phyloP scores from a whole-genome alignment of 2,329 filamentous ascomycete species.

The Verticillium isaacii region DNA sequence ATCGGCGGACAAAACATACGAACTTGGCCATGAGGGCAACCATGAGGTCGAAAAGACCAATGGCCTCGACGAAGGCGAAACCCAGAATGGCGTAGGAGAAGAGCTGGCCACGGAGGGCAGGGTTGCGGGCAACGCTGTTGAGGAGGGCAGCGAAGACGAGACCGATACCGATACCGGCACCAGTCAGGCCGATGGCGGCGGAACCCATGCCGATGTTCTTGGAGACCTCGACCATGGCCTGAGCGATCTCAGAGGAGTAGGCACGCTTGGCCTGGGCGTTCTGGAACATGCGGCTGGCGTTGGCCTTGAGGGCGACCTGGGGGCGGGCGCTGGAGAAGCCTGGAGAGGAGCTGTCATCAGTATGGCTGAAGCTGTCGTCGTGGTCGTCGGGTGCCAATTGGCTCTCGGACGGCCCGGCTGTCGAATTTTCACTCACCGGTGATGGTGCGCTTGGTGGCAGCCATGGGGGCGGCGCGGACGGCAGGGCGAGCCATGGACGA shows the following conservation, averaged over 20 bases:
- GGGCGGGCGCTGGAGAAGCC: slow-evolving; percentile 61
- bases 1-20: slow-evolving; percentile 44
- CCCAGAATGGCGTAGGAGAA: slow-evolving; percentile 95
- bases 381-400: not conserved
- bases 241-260: slow-evolving; percentile 85
- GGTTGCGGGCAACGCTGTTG: slow-evolving; percentile 89
- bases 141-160: slow-evolving; percentile 89
- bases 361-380: slow-evolving; percentile 13
- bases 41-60: slow-evolving; percentile 85
- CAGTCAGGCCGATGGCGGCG: slow-evolving; percentile 86
- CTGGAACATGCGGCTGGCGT: slow-evolving; percentile 61
- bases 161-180: slow-evolving; percentile 93
- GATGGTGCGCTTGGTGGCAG: slow-evolving; percentile 67
- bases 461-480: slow-evolving; percentile 56
- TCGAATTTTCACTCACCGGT: slow-evolving; percentile 52
- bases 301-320: slow-evolving; percentile 62
- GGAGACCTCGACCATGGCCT: slow-evolving; percentile 84
- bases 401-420: not conserved
- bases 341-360: slow-evolving; percentile 29
- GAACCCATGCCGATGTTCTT: slow-evolving; percentile 87
- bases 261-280: slow-evolving; percentile 58
- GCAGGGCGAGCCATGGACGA: slow-evolving; percentile 74
- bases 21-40: slow-evolving; percentile 93
- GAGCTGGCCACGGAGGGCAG: slow-evolving; percentile 88
- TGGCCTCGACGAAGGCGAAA: slow-evolving; percentile 93